These are phyloP conservation scores for Cordyceps cicadae DNA, from an alignment of 2,329 filamentous ascomycete genomes.

Conservation along the genomic window DNA sequence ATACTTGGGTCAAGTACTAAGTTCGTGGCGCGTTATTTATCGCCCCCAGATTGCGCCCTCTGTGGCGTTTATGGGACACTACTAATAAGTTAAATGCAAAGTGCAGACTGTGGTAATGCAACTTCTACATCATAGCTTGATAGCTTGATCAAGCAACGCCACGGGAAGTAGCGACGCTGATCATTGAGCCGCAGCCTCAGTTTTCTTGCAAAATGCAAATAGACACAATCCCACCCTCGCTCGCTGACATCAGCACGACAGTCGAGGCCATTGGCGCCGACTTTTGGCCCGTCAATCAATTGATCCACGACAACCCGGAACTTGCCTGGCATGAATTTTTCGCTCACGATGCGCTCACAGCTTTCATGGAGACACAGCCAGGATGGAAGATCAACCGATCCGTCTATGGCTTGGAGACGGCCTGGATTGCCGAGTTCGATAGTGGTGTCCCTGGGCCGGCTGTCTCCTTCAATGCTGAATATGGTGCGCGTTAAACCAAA, in stretches of 20 bases:
- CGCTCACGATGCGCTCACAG: constrained; percentile 32
- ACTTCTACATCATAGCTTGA: neutral
- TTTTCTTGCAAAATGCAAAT: neutral
- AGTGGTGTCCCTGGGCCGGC: constrained; percentile 27
- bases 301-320: constrained; percentile 37
- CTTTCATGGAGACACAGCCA: constrained; percentile 25
- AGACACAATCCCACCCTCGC: neutral
- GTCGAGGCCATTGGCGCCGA: constrained; percentile 13
- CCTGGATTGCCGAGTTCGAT: constrained; percentile 34
- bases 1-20: too few species aligned
- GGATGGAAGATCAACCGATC: constrained; percentile 32
- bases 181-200: neutral
- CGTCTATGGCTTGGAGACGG: constrained; percentile 35
- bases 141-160: neutral
- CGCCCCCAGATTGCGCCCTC: too few species aligned
- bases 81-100: too few species aligned
- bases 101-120: too few species aligned
- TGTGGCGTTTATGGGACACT: too few species aligned
- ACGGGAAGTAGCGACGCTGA: neutral
- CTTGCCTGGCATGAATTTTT: constrained; percentile 33
- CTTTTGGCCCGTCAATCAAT: constrained; percentile 29
- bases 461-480: constrained; percentile 35
- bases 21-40: too few species aligned
- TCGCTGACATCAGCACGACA: constrained; percentile 24
- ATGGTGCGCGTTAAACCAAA: constrained; percentile 20